phyloP scores from a whole-genome alignment of 306 rosid genomes.

The Lotus japonicus region DNA sequence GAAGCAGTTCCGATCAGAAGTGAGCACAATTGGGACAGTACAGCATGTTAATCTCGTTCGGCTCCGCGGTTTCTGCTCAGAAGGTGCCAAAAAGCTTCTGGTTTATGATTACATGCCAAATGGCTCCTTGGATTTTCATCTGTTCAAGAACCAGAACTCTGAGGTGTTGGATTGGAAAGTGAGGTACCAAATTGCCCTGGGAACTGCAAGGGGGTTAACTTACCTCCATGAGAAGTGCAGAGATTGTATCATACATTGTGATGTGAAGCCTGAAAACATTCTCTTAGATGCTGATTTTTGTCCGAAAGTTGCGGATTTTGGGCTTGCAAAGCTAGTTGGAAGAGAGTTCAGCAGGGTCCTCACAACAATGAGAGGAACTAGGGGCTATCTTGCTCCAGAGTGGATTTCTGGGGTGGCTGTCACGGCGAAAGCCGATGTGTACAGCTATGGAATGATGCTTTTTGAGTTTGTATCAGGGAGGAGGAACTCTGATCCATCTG shows the following conservation, averaged over 20 bases:
- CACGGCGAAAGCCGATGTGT: slow-evolving; percentile 46
- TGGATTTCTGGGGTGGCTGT: slow-evolving; percentile 52
- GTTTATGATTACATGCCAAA: slow-evolving; percentile 85
- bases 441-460: slow-evolving; percentile 52
- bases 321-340: slow-evolving; percentile 50
- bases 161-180: slow-evolving; percentile 53
- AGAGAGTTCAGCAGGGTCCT: slow-evolving; percentile 47
- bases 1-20: slow-evolving; percentile 77
- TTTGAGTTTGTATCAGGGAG: slow-evolving; percentile 43
- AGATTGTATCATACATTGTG: slow-evolving; percentile 58
- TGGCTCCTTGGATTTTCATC: slow-evolving; percentile 57
- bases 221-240: slow-evolving; percentile 56
- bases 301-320: slow-evolving; percentile 56
- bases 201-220: slow-evolving; percentile 45
- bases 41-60: slow-evolving; percentile 83
- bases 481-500: slow-evolving; percentile 39
- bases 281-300: slow-evolving; percentile 29
- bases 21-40: slow-evolving; percentile 67
- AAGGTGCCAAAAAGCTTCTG: slow-evolving; percentile 50
- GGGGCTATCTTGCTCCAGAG: slow-evolving; percentile 68
- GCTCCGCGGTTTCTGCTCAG: slow-evolving; percentile 76
- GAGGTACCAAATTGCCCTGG: slow-evolving; percentile 57
- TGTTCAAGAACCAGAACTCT: slow-evolving; percentile 32
- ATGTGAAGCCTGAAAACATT: slow-evolving; percentile 64
- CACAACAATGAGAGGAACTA: slow-evolving; percentile 61